Evolutionary conservation across 441 rosid genomes (phyloP).

Genomic region (Mallotus japonicus): DNA sequence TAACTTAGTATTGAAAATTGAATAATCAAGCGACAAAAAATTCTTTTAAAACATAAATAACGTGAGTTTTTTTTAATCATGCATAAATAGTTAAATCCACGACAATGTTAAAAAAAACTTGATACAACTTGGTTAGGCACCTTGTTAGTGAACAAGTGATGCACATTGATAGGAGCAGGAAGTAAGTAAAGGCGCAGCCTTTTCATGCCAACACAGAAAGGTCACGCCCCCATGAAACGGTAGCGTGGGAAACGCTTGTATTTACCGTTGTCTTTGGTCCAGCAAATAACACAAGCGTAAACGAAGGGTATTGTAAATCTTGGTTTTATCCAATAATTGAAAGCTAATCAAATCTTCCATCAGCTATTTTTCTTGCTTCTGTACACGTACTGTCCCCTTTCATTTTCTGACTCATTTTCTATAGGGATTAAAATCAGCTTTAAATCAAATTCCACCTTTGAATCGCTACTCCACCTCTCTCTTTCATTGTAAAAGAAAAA

Average conservation of each 20-base stretch:
- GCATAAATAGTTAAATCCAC: too few species aligned
- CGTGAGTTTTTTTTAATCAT: too few species aligned
- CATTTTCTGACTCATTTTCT: not conserved
- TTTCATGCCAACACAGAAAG: not conserved
- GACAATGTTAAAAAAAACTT: too few species aligned
- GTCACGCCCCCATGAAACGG: not conserved
- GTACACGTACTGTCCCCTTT: not conserved
- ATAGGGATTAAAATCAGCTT: not conserved
- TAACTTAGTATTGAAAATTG: too few species aligned
- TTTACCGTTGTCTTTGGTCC: not conserved
- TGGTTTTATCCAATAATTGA: not conserved
- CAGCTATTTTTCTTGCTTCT: too few species aligned
- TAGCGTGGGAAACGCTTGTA: not conserved
- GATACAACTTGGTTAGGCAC: too few species aligned
- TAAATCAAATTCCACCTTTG: slow-evolving; percentile 5
- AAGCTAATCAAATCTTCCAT: too few species aligned
- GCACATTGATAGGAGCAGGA: too few species aligned
- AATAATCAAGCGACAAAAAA: too few species aligned
- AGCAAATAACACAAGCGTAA: not conserved
- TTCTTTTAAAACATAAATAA: too few species aligned
- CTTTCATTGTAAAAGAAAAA: not conserved
- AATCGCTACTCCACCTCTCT: not conserved
- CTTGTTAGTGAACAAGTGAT: too few species aligned
- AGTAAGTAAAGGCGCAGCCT: too few species aligned
- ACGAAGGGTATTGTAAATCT: not conserved